Percentiles rank a stretch among this genome's conserved stretches.
These are phyloP conservation scores for Chalciporus pseudorubinellus DNA, from an alignment of 768 basidiomycete genomes.

Conservation along the genomic window DNA sequence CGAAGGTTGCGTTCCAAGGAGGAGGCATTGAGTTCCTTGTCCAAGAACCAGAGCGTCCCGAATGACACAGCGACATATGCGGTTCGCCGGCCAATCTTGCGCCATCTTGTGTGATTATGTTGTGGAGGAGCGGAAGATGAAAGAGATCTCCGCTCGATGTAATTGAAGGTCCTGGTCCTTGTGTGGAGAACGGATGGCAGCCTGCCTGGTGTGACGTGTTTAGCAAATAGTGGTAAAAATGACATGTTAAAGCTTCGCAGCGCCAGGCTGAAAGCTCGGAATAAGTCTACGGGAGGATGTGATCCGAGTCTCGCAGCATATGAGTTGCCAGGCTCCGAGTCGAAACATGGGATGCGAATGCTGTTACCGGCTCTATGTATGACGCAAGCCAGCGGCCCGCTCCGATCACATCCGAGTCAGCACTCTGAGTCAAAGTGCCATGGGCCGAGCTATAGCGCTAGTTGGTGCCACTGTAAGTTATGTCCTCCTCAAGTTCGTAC, in stretches of 20 bases:
- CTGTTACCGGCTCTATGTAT: no score
- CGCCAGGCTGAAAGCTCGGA: background rate
- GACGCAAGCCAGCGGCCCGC: no score
- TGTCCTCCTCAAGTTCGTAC: no score
- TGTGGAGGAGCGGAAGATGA: background rate
- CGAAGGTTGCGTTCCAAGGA: conserved; percentile 46
- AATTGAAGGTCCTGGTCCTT: background rate
- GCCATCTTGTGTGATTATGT: conserved; percentile 5
- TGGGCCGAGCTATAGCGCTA: no score
- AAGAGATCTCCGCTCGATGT: background rate
- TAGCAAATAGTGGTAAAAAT: background rate
- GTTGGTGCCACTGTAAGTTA: no score
- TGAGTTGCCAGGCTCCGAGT: no score
- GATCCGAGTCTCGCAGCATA: no score
- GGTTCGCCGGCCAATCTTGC: conserved; percentile 18
- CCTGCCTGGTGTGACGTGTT: background rate
- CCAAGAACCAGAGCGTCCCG: conserved; percentile 36
- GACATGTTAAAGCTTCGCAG: background rate
- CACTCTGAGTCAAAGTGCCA: no score
- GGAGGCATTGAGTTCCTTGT: conserved; percentile 47
- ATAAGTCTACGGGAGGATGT: background rate
- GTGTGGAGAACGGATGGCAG: no score
- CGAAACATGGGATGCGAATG: no score
- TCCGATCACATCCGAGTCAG: no score
- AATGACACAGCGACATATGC: conserved; percentile 27